Evolutionary conservation across 495 filamentous ascomycete genomes (phyloP).

Genomic region (Podospora comata): DNA sequence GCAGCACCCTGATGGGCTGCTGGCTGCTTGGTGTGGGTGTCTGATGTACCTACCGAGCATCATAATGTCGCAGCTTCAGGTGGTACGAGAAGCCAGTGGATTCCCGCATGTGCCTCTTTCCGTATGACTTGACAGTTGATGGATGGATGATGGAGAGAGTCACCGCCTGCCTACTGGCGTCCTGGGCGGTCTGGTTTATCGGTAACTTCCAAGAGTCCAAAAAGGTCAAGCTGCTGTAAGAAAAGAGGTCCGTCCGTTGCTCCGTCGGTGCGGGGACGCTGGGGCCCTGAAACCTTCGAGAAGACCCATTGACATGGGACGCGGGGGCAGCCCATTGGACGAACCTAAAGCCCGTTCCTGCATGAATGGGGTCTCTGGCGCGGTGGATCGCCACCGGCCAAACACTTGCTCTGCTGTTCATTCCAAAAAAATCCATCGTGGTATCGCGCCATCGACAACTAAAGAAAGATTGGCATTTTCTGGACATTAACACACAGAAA

Average conservation of each 20-base stretch:
- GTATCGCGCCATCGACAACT: not conserved
- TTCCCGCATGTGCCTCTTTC: not conserved
- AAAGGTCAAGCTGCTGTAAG: not conserved
- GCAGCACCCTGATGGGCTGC: not conserved
- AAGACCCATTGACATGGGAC: constrained; percentile 27
- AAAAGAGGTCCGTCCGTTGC: constrained; percentile 9
- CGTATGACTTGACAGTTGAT: not conserved
- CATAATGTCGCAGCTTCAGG: not conserved
- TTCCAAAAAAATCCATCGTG: not conserved
- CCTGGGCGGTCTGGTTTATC: not conserved
- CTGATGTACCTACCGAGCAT: not conserved
- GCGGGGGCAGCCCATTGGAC: constrained; percentile 24
- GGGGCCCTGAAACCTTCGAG: constrained; percentile 29
- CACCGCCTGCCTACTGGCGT: not conserved
- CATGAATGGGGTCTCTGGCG: constrained; percentile 18
- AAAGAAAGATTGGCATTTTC: not conserved
- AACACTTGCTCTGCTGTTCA: not conserved
- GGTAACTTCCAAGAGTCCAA: not conserved
- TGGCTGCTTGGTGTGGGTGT: not conserved
- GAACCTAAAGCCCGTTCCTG: constrained; percentile 22
- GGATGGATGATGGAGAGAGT: not conserved
- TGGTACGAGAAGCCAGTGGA: not conserved
- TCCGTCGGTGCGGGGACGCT: constrained; percentile 12
- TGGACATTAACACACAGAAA: not conserved
- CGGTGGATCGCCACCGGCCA: not conserved